These are phyloP conservation scores for Arthroderma sp. DNA, from an alignment of 2,329 filamentous ascomycete genomes.

Conservation along the genomic window DNA sequence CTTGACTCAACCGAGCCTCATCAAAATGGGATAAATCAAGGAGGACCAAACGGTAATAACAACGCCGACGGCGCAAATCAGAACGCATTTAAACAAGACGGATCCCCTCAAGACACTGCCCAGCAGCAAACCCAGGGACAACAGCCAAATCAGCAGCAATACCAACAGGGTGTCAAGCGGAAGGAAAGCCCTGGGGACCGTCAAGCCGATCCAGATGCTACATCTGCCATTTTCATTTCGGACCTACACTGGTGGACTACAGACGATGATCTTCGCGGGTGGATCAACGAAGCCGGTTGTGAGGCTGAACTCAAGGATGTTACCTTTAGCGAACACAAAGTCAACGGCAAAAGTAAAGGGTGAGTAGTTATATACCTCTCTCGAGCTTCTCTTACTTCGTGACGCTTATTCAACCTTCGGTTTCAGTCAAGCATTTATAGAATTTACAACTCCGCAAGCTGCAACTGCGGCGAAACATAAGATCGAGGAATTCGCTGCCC, in stretches of 20 bases:
- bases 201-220: conserved; percentile 46
- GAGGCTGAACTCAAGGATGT: conserved; percentile 83
- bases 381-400: neutral
- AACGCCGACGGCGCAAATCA: conserved; percentile 16
- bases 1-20: conserved; percentile 25
- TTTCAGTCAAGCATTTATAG: conserved; percentile 60
- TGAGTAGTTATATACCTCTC: conserved; percentile 33
- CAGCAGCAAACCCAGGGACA: conserved; percentile 21
- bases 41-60: conserved; percentile 15
- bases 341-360: conserved; percentile 98
- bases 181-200: conserved; percentile 46
- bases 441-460: conserved; percentile 71
- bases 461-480: conserved; percentile 73
- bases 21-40: conserved; percentile 15
- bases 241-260: conserved; percentile 96
- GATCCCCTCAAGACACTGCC: conserved; percentile 12
- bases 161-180: conserved; percentile 48
- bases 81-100: conserved; percentile 12
- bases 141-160: conserved; percentile 29
- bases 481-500: conserved; percentile 51
- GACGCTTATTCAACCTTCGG: neutral
- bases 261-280: conserved; percentile 85
- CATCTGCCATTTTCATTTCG: conserved; percentile 66
- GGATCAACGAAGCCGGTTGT: conserved; percentile 63
- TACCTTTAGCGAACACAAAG: conserved; percentile 96